A percentile compares a stretch with the other conserved stretches of the same genome.
phyloP scores from a whole-genome alignment of 164 flowering plant species.

The Chimonanthus praecox region DNA sequence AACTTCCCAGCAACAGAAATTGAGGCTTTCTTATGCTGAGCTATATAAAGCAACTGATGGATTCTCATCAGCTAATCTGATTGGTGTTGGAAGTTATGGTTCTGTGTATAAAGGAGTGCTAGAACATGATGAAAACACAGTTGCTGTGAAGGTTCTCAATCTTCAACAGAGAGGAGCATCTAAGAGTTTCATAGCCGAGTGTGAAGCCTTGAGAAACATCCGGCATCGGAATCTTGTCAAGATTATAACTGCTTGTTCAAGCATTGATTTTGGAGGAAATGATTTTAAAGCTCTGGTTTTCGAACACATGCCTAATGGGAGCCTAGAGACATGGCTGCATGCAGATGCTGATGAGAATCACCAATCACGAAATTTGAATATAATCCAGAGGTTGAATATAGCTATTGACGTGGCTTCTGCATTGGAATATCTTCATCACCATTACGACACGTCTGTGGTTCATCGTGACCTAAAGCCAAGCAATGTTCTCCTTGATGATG shows the following conservation, averaged over 20 bases:
- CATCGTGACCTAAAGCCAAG: conserved; percentile 36
- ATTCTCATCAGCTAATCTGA: too few species aligned
- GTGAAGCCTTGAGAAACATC: conserved; percentile 22
- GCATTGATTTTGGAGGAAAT: conserved; percentile 22
- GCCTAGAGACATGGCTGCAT: conserved; percentile 32
- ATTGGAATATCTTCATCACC: conserved; percentile 29
- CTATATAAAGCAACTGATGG: too few species aligned
- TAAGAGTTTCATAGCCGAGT: conserved; percentile 27
- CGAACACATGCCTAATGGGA: conserved; percentile 34
- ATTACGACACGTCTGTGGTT: conserved; percentile 15
- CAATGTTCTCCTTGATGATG: conserved; percentile 29
- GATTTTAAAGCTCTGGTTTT: conserved; percentile 31
- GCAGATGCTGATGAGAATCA: not conserved
- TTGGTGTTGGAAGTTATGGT: too few species aligned
- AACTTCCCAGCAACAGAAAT: not conserved
- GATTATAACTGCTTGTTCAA: conserved; percentile 23
- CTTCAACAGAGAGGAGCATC: conserved; percentile 22
- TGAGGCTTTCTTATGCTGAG: conserved; percentile 13
- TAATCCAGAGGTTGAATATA: conserved; percentile 24
- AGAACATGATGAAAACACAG: too few species aligned
- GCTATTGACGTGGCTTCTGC: conserved; percentile 33
- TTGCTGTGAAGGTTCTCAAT: conserved; percentile 36
- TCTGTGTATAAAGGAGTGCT: too few species aligned
- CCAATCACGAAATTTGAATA: conserved; percentile 7
- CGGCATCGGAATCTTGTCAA: conserved; percentile 34